Evolutionary conservation across 768 basidiomycete species (phyloP).

Genomic region (Russula lepida): DNA sequence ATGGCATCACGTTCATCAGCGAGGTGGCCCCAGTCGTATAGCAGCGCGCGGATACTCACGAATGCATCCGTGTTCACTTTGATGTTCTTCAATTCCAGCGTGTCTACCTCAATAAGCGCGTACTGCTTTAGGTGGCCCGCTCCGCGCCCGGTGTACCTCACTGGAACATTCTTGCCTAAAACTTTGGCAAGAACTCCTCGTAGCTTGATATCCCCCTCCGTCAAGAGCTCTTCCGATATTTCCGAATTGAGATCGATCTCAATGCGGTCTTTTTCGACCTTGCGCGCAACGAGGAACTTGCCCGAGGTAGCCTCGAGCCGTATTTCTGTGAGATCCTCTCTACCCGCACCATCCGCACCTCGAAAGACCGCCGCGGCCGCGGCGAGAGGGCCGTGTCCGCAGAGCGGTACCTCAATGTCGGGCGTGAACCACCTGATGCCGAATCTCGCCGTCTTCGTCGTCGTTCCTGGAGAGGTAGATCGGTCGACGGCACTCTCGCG

Average conservation of each 20-base stretch:
- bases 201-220: constrained; percentile 6
- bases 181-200: constrained; percentile 5
- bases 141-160: constrained; percentile 3
- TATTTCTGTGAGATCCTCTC: neutral
- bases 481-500: neutral
- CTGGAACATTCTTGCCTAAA: constrained; percentile 6
- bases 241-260: constrained; percentile 18
- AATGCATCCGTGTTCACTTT: constrained; percentile 18
- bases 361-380: constrained; percentile 18
- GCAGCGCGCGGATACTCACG: constrained; percentile 15
- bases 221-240: neutral
- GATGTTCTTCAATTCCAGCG: constrained; percentile 19
- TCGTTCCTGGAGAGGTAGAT: neutral
- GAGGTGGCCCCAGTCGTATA: neutral
- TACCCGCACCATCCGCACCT: neutral
- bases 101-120: constrained; percentile 24
- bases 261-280: constrained; percentile 7
- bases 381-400: constrained; percentile 31
- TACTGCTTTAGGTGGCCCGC: constrained; percentile 9
- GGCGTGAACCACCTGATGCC: constrained; percentile 28
- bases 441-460: constrained; percentile 1
- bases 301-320: constrained; percentile 8
- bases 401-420: constrained; percentile 23
- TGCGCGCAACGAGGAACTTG: neutral
- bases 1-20: neutral